Conservation (phyloP, 1,284 basidiomycete species). For the Moesziomyces globuligerus region DNA sequence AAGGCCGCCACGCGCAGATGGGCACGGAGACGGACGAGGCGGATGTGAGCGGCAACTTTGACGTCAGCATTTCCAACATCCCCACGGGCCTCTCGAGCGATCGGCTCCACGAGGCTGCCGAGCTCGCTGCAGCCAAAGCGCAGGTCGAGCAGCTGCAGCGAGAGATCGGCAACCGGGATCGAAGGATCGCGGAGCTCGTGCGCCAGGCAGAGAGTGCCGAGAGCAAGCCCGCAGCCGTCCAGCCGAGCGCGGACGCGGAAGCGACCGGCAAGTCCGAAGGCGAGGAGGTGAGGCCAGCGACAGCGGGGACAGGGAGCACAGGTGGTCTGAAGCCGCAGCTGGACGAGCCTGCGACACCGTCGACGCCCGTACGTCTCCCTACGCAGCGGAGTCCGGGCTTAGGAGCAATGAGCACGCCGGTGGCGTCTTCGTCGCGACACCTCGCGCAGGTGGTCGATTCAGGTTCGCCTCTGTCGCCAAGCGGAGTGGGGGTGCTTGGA, state of each 20-base stretch:
- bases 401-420: too few relatives aligned
- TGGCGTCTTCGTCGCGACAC: too few relatives aligned
- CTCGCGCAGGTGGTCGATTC: too few relatives aligned
- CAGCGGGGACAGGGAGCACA: too few relatives aligned
- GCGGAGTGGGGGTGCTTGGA: not conserved
- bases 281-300: too few relatives aligned
- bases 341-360: too few relatives aligned
- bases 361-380: too few relatives aligned
- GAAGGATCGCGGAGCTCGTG: slow-evolving; percentile 8
- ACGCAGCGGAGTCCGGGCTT: too few relatives aligned
- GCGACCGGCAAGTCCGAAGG: too few relatives aligned
- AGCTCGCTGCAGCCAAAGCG: slow-evolving; percentile 11
- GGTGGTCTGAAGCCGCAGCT: too few relatives aligned
- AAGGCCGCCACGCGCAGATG: not conserved
- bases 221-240: not conserved
- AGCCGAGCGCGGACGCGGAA: too few relatives aligned
- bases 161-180: slow-evolving; percentile 9
- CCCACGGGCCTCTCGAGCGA: slow-evolving; percentile 24
- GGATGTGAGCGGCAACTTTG: slow-evolving; percentile 26
- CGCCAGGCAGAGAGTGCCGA: slow-evolving; percentile 4
- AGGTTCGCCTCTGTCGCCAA: too few relatives aligned
- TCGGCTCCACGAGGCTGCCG: slow-evolving; percentile 8
- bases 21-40: slow-evolving; percentile 7
- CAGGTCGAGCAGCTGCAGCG: slow-evolving; percentile 19
- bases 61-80: slow-evolving; percentile 42